Evolutionary conservation across 2,329 filamentous ascomycete species (phyloP).

Genomic region (Colletotrichum destructivum): DNA sequence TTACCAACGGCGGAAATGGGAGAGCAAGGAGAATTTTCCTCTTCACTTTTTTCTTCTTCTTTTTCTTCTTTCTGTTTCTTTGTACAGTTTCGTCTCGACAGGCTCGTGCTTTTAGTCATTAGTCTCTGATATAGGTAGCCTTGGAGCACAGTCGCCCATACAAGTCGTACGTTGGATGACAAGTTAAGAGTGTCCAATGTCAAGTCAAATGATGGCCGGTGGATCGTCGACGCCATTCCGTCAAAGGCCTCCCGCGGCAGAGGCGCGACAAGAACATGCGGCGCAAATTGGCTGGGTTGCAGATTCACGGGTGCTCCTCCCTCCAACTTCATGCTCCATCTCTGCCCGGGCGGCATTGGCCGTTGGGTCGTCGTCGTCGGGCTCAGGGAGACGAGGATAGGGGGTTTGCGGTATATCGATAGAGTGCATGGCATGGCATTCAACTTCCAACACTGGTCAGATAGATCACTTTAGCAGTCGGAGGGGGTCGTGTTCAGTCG

Average conservation of each 20-base stretch:
- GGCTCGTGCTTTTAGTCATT: neutral
- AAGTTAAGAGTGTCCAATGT: neutral
- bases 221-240: neutral
- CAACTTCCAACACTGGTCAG: slow-evolving; percentile 24
- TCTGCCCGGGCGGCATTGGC: slow-evolving; percentile 8
- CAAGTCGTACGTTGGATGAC: neutral
- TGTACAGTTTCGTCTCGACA: neutral
- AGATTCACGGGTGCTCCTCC: slow-evolving; percentile 18
- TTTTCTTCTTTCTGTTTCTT: no score
- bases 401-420: slow-evolving; percentile 2
- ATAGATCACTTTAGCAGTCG: neutral
- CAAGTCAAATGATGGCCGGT: neutral
- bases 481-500: slow-evolving; percentile 12
- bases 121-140: neutral
- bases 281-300: slow-evolving; percentile 36
- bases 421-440: slow-evolving; percentile 34
- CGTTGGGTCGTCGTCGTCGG: neutral
- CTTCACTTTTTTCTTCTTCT: no score
- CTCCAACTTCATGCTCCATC: neutral
- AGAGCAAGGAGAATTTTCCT: no score
- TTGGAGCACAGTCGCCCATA: neutral
- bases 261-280: slow-evolving; percentile 34
- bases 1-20: neutral
- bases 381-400: neutral
- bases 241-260: neutral